Evolutionary conservation across 192 early-diverging fungal genomes (phyloP), one percentile per base, ranked within the genome.

Genomic region (Coemansia sp.): DNA sequence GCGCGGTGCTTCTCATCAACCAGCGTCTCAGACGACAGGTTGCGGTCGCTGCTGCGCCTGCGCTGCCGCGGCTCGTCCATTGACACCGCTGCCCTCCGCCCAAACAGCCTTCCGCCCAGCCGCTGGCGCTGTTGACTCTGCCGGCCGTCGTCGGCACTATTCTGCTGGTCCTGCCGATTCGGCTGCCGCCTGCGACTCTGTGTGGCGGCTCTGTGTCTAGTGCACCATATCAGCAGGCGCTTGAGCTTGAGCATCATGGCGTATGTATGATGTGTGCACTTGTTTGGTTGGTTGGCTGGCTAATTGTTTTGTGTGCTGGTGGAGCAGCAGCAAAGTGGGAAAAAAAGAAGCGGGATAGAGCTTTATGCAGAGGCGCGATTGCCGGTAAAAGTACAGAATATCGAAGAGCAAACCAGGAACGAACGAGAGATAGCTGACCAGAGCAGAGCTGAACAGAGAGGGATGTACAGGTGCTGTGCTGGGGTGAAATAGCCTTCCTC

Each of bases 211-310:
- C 42, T 63, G 64, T 67, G 68, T 11, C 61, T 61, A 50, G 61
- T 39, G 60, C 74, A 75, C 74, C 74, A 75, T 2, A 57, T 55
- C 50, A 75, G 62, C 14, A 75, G 45, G n/a, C 57, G 55, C 52
- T 75, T 75, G 27, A 75, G 45, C 19, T 47, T 49, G 20, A 55
- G 52, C 67, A 68, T 68, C 25, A 48, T 47, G 27, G 30, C 30
- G 4, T 32, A 32, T 32, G 8, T 32, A 32, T 32, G n/a, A 24
- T 35, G 4, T 48, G 18, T 35, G 14, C 24, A 23, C 30, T 20
- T 64, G n/a, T 29, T 56, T 16, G 22, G 3, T 10, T n/a, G 20
- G 25, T 9, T 25, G 65, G 30, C 28, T 45, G 30, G n/a, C n/a
- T n/a, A n/a, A n/a, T n/a, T n/a, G n/a, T n/a, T n/a, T n/a, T n/a